phyloP scores from a whole-genome alignment of 495 filamentous ascomycete species.

The Aspergillus kassunensis region DNA sequence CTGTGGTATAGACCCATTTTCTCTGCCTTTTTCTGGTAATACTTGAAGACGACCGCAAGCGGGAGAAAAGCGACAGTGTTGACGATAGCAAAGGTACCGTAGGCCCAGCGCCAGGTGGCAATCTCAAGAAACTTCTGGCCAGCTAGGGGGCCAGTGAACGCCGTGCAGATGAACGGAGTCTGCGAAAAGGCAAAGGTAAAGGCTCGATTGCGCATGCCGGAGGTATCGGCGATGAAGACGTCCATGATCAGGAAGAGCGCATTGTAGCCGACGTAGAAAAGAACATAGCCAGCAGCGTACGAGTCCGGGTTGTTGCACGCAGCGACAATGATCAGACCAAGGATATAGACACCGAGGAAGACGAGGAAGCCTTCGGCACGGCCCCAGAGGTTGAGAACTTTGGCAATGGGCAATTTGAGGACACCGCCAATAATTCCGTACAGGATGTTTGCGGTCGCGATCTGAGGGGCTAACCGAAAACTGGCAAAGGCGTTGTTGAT shows the following conservation, averaged over 20 bases:
- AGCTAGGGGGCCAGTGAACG: constrained; percentile 34
- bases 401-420: constrained; percentile 61
- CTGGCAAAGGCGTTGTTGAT: constrained; percentile 28
- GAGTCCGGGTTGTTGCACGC: constrained; percentile 42
- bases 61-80: constrained; percentile 53
- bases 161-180: constrained; percentile 65
- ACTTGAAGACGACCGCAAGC: constrained; percentile 48
- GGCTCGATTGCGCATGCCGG: constrained; percentile 57
- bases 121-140: constrained; percentile 44
- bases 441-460: constrained; percentile 35
- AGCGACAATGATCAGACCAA: constrained; percentile 50
- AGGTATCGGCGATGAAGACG: constrained; percentile 66
- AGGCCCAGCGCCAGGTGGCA: constrained; percentile 59
- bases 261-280: constrained; percentile 57
- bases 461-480: constrained; percentile 30
- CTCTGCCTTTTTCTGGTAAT: constrained; percentile 58
- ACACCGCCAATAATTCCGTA: constrained; percentile 58
- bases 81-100: constrained; percentile 59
- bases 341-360: constrained; percentile 32
- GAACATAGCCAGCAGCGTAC: constrained; percentile 49
- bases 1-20: constrained; percentile 35
- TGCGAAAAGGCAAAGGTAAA: constrained; percentile 57
- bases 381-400: constrained; percentile 65
- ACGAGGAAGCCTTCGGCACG: constrained; percentile 50
- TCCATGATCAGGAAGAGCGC: constrained; percentile 54